Evolutionary conservation across 169 alveolate genomes (phyloP), one percentile per base, ranked within the genome.

Genomic region (Eimeria praecox): DNA sequence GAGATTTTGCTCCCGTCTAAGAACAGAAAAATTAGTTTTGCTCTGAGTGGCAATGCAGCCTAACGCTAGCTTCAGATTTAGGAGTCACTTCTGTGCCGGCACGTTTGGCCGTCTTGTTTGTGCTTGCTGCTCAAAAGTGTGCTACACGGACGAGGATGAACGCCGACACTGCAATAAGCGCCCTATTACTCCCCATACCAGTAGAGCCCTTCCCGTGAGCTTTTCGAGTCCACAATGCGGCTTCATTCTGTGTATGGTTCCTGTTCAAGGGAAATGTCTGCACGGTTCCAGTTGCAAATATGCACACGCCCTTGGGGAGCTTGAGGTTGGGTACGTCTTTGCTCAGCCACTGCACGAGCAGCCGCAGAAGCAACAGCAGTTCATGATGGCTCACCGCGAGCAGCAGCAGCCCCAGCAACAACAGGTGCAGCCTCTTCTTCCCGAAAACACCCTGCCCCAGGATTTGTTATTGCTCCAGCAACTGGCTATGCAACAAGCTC

Each of bases 231-330:
- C 54, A 38, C 14, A 18, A 20, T 18, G 14, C 16, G 16, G 22
- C 80, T 69, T 3, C 46, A 30, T 49, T 73, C 14, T 73, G 83
- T 73, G 52, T 52, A 54, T 33, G 52, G 49, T 54, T 83, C 30
- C 71, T 83, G 91, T 35, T 62, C 66, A 64, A 69, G 94, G 94
- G 73, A 64, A 69, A 30, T 89, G 94, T 27, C 73, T 89, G 30
- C 85, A 89, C 75, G 94, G 94, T 14, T 69, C 85, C 56, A 89
- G 94, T 62, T 89, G 94, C 86, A 89, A 64, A 18, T 90, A 73
- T 49, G 95, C 95, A 52, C 95, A 90, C 62, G 88, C 90, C 59
- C 88, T 66, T 24, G 95, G 80, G 46, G 95, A 90, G 90, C 77
- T 90, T 22, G 93, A 86, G 62, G 93, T 86, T 18, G 93, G 93